A percentile compares a stretch with the other conserved stretches of the same genome.
Evolutionary conservation across 2,329 filamentous ascomycete species (phyloP).

Genomic region (Phaeosphaeria sp.): DNA sequence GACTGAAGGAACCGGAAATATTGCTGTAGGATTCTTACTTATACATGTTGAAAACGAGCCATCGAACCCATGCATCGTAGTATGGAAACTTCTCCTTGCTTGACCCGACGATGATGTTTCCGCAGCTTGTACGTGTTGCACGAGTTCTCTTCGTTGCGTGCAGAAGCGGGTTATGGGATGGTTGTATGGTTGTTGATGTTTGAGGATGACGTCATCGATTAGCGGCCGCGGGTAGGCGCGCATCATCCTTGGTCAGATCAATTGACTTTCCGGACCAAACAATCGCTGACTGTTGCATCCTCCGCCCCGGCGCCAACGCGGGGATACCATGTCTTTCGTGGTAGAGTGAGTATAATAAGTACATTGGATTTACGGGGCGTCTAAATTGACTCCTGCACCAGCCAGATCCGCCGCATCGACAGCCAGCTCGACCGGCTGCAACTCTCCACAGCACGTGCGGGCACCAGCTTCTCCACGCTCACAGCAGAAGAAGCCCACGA

Average conservation of each 20-base stretch:
- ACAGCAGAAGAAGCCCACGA: constrained; percentile 44
- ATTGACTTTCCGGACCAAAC: constrained; percentile 1
- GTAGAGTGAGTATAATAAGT: constrained; percentile 42
- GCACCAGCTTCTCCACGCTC: constrained; percentile 39
- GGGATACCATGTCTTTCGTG: constrained; percentile 50
- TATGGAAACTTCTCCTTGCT: too few species aligned
- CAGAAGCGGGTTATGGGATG: too few species aligned
- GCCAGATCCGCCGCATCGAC: constrained; percentile 65
- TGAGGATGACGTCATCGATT: constrained; percentile 6
- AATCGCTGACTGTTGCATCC: constrained; percentile 1
- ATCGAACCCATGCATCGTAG: too few species aligned
- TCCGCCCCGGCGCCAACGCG: constrained; percentile 22
- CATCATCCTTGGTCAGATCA: constrained; percentile 12
- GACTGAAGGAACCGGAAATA: too few species aligned
- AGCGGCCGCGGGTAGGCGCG: constrained; percentile 6
- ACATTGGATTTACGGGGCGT: background rate
- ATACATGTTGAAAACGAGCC: too few species aligned
- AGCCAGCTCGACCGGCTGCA: constrained; percentile 65
- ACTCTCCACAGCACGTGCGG: constrained; percentile 46
- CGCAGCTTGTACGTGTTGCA: too few species aligned
- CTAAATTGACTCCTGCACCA: constrained; percentile 27
- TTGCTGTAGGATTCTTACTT: too few species aligned
- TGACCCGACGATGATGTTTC: too few species aligned
- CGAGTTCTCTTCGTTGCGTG: too few species aligned
- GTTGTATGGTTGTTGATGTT: too few species aligned